These are phyloP conservation scores for Pluteus cervinus DNA, from an alignment of 768 basidiomycete species.

Conservation along the genomic window DNA sequence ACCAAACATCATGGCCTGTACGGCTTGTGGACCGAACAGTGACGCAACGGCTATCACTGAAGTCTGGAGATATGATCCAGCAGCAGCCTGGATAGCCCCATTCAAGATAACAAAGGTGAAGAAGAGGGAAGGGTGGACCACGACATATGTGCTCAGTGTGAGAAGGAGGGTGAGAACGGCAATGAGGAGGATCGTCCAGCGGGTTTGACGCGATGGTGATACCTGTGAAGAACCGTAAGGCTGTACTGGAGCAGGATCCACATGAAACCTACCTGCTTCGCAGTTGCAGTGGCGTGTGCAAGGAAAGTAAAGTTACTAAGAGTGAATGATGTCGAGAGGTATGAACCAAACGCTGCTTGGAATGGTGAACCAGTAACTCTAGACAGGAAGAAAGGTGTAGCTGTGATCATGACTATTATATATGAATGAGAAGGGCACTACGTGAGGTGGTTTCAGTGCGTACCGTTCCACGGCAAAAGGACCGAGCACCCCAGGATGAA, in stretches of 20 bases:
- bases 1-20: conserved; percentile 76
- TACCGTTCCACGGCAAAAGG: conserved; percentile 89
- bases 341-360: conserved; percentile 56
- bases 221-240: conserved; percentile 31
- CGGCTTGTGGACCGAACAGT: conserved; percentile 64
- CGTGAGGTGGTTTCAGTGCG: conserved; percentile 10
- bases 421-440: conserved; percentile 1
- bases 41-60: conserved; percentile 78
- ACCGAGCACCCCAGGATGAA: conserved; percentile 75
- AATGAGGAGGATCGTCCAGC: conserved; percentile 43
- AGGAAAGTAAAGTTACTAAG: conserved; percentile 63
- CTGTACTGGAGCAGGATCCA: conserved; percentile 1
- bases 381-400: conserved; percentile 74
- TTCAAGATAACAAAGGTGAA: conserved; percentile 61
- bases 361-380: conserved; percentile 57
- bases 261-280: conserved; percentile 52
- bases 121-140: conserved; percentile 47
- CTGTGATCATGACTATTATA: conserved; percentile 87
- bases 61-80: conserved; percentile 72
- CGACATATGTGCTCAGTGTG: conserved; percentile 60
- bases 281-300: conserved; percentile 65
- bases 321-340: conserved; percentile 58
- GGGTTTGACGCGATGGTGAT: conserved; percentile 53
- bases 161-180: conserved; percentile 51
- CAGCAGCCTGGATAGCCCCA: conserved; percentile 50